phyloP scores from a whole-genome alignment of 345 rosid species.

The Camelina neglecta region DNA sequence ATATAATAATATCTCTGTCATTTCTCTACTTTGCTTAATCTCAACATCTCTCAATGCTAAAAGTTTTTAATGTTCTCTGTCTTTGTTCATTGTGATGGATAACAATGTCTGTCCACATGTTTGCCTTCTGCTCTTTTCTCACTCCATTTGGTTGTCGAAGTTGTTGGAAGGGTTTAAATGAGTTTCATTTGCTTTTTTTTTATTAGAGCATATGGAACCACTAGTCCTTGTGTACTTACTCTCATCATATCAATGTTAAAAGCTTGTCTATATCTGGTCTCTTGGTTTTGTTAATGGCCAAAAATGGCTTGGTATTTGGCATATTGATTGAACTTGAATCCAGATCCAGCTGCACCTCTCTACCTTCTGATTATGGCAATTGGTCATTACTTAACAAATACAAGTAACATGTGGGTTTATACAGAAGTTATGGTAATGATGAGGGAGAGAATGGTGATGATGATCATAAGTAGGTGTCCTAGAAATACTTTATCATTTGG shows the following conservation, averaged over 20 bases:
- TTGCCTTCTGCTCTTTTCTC: not conserved
- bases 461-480: constrained; percentile 26
- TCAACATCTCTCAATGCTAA: not conserved
- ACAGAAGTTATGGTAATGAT: not conserved
- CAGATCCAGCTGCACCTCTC: not conserved
- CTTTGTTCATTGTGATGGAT: not conserved
- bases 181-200: not conserved
- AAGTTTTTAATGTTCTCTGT: not conserved
- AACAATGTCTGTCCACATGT: not conserved
- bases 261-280: not conserved
- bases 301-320: not conserved
- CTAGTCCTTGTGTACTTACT: not conserved
- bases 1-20: not conserved
- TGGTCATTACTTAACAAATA: not conserved
- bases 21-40: not conserved
- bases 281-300: not conserved
- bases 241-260: not conserved
- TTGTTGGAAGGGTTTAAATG: not conserved
- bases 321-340: not conserved
- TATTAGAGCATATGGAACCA: not conserved
- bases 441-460: not conserved
- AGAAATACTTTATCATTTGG: constrained; percentile 17
- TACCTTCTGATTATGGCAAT: not conserved
- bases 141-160: not conserved
- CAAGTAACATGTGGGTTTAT: too few relatives aligned